These are phyloP conservation scores for Canna indica DNA, from an alignment of 176 grass and related monocot species.

Conservation along the genomic window DNA sequence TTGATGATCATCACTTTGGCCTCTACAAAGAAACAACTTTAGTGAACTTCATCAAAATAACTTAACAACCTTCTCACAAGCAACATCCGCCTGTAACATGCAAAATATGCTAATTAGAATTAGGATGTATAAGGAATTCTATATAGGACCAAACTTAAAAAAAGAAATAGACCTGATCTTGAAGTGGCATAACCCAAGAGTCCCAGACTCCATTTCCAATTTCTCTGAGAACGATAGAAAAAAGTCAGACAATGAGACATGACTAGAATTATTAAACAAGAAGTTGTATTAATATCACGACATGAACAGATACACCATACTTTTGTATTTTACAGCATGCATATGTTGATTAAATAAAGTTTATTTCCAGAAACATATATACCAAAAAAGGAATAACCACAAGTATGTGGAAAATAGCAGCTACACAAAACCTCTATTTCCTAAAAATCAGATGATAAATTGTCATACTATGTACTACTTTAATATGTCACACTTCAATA, in stretches of 20 bases:
- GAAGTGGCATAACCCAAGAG: conserved; percentile 2
- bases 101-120: not conserved
- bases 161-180: not conserved
- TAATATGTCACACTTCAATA: not conserved
- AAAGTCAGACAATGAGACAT: not conserved
- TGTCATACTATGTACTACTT: not conserved
- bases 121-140: not conserved
- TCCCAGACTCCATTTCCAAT: conserved; percentile 1
- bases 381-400: not conserved
- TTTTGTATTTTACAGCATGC: not conserved
- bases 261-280: not conserved
- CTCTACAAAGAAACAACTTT: conserved; percentile 10
- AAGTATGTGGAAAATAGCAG: not conserved
- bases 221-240: not conserved
- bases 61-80: conserved; percentile 73
- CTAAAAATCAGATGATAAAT: not conserved
- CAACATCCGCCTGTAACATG: conserved; percentile 44
- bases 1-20: not conserved
- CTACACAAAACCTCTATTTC: not conserved
- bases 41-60: conserved; percentile 20
- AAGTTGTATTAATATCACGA: not conserved
- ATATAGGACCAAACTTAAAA: not conserved
- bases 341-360: not conserved
- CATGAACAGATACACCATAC: not conserved
- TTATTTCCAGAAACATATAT: not conserved